Evolutionary conservation across 192 early-diverging fungal genomes (phyloP).

Genomic region (Jimgerdemannia lactiflua): DNA sequence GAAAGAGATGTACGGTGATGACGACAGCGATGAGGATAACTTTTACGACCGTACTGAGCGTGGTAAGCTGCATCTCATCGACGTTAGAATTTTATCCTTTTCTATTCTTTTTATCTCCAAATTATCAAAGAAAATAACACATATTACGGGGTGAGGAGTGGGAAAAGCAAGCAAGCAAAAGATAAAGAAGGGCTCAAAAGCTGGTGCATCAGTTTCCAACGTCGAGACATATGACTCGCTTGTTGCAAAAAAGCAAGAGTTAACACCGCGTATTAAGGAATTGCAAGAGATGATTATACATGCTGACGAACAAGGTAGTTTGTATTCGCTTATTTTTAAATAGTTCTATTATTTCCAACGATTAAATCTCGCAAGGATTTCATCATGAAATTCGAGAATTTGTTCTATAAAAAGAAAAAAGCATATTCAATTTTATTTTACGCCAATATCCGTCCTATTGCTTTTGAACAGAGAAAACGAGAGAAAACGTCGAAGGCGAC

Average conservation of each 20-base stretch:
- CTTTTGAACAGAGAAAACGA: neutral
- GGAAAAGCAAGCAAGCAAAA: constrained; percentile 24
- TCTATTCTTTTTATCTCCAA: neutral
- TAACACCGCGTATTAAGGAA: constrained; percentile 26
- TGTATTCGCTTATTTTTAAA: neutral
- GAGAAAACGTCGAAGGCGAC: constrained; percentile 23
- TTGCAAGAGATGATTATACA: constrained; percentile 33
- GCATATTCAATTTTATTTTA: neutral
- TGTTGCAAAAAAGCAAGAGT: constrained; percentile 38
- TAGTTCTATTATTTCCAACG: neutral
- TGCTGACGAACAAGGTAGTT: constrained; percentile 24
- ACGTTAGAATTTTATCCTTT: neutral
- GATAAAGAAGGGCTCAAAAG: constrained; percentile 25
- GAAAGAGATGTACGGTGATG: constrained; percentile 30
- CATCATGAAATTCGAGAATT: too few relatives aligned
- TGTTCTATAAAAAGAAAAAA: too few relatives aligned
- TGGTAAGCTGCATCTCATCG: neutral
- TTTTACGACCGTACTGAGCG: constrained; percentile 65
- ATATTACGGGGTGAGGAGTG: too few relatives aligned
- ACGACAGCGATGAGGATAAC: constrained; percentile 59
- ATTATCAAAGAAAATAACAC: neutral
- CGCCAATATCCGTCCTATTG: constrained; percentile 1
- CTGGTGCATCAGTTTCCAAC: constrained; percentile 24
- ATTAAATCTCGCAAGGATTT: neutral
- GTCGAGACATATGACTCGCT: constrained; percentile 71